A percentile compares a stretch with the other conserved stretches of the same genome.
Conservation (phyloP, 176 grass and related monocot species). For the Hsuehochloa calcarea region DNA sequence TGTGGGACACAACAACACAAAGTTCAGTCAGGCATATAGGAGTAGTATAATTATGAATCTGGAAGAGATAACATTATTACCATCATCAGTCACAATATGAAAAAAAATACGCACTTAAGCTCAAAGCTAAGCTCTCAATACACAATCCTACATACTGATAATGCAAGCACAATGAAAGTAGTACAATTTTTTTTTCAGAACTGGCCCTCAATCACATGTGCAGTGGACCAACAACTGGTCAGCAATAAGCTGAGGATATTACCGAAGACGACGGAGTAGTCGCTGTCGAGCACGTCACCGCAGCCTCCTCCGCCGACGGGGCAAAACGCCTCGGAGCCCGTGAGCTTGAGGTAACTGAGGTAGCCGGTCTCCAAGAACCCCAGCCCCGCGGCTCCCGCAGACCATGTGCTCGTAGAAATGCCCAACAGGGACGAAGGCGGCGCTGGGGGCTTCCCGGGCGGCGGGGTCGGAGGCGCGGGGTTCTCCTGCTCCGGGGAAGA, state of each 20-base stretch:
- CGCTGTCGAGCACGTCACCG: conserved; percentile 75
- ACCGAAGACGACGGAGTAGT: conserved; percentile 78
- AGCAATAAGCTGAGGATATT: background rate
- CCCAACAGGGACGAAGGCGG: conserved; percentile 39
- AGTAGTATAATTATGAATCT: background rate
- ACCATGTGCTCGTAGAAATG: conserved; percentile 61
- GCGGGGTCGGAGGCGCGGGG: background rate
- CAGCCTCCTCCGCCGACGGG: conserved; percentile 65
- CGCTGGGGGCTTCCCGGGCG: background rate
- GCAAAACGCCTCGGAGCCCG: conserved; percentile 76
- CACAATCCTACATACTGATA: background rate
- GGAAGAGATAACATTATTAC: background rate
- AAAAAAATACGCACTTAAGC: background rate
- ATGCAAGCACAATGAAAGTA: background rate
- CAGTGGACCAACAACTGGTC: no score
- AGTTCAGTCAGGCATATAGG: background rate
- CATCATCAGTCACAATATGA: background rate
- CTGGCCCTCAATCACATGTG: no score
- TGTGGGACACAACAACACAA: fast-evolving
- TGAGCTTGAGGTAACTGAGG: conserved; percentile 85
- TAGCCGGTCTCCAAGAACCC: conserved; percentile 88
- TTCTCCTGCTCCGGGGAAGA: conserved; percentile 36
- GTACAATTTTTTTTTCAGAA: no score
- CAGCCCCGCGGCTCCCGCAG: conserved; percentile 56
- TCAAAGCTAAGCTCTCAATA: background rate